Conservation (phyloP, 1,284 basidiomycete genomes). For the Dichomitus squalens region DNA sequence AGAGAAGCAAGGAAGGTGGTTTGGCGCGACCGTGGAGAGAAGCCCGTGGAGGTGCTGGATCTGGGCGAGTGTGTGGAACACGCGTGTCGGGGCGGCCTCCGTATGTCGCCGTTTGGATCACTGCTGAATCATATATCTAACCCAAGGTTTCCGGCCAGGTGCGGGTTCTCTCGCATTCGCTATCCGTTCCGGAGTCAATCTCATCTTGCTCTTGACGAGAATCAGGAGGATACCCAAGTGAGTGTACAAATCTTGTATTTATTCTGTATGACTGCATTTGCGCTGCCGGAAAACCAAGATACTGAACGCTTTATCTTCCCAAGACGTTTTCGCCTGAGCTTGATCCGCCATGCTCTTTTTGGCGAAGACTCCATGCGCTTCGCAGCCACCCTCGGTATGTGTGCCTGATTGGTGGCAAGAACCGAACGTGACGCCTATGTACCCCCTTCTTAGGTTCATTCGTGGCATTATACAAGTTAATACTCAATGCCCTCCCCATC, state of each 20-base stretch:
- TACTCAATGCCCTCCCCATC: conserved; percentile 83
- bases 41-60: conserved; percentile 67
- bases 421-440: background rate
- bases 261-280: background rate
- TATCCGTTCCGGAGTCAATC: conserved; percentile 79
- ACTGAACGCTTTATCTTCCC: background rate
- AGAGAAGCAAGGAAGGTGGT: conserved; percentile 75
- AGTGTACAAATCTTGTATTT: conserved; percentile 21
- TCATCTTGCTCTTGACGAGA: conserved; percentile 74
- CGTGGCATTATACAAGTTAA: conserved; percentile 79
- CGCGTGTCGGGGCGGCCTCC: conserved; percentile 71
- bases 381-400: conserved; percentile 80
- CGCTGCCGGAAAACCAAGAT: background rate
- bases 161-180: conserved; percentile 79
- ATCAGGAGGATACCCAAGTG: conserved; percentile 67
- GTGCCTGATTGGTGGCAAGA: background rate
- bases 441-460: conserved; percentile 61
- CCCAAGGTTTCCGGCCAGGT: conserved; percentile 46
- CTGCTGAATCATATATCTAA: background rate
- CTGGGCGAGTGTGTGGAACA: conserved; percentile 75
- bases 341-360: conserved; percentile 79
- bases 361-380: conserved; percentile 82
- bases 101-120: conserved; percentile 51
- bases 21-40: conserved; percentile 84
- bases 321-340: conserved; percentile 43